These are phyloP conservation scores for Candida ponderosae DNA, from an alignment of 805 yeast species.

Conservation along the genomic window DNA sequence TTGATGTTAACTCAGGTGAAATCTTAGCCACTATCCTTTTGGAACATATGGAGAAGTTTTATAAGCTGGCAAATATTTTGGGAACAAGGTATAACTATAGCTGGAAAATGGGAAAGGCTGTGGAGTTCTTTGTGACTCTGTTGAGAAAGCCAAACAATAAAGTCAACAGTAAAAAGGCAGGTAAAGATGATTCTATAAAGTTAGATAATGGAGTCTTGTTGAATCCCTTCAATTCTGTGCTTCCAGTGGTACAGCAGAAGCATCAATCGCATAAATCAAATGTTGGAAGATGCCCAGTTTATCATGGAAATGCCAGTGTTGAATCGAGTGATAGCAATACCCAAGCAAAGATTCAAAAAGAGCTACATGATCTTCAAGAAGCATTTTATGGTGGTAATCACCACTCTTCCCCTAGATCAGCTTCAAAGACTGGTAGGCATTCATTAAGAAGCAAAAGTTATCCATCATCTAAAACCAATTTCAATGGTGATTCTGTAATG, in stretches of 20 bases:
- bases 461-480: neutral
- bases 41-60: conserved; percentile 34
- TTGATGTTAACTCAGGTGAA: conserved; percentile 29
- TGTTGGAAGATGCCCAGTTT: conserved; percentile 1
- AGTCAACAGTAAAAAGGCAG: conserved; percentile 16
- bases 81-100: conserved; percentile 59
- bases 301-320: neutral
- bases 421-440: neutral
- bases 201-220: conserved; percentile 16
- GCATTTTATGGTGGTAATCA: neutral
- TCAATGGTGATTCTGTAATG: neutral
- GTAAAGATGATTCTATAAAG: conserved; percentile 13
- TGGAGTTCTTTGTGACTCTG: conserved; percentile 32
- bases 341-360: neutral
- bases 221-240: conserved; percentile 15
- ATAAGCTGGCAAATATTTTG: conserved; percentile 33
- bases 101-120: conserved; percentile 58
- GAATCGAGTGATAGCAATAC: neutral
- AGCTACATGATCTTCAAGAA: neutral
- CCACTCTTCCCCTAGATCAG: neutral
- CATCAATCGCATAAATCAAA: too few relatives aligned
- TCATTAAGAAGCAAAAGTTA: neutral
- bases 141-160: conserved; percentile 23
- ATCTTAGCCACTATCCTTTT: conserved; percentile 28
- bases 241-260: conserved; percentile 12